A percentile compares a stretch with the other conserved stretches of the same genome.
Evolutionary conservation across 2,329 filamentous ascomycete genomes (phyloP).

Genomic region (Rutstroemia sp.): DNA sequence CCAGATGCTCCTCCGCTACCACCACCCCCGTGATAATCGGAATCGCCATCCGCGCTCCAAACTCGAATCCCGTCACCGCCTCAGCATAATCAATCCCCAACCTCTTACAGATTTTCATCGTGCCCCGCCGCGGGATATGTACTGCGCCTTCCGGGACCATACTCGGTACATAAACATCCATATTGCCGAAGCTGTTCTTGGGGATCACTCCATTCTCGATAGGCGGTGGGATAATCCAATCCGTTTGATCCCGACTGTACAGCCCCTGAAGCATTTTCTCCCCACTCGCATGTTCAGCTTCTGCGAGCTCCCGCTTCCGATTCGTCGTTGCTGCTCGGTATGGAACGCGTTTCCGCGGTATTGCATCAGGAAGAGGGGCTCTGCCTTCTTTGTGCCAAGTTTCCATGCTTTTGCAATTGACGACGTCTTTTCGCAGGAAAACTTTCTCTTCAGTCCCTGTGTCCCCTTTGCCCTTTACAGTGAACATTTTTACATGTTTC

Average conservation of each 20-base stretch:
- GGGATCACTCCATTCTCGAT: slow-evolving; percentile 82
- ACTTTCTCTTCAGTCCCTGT: slow-evolving; percentile 72
- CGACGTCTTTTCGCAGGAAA: slow-evolving; percentile 70
- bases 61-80: slow-evolving; percentile 93
- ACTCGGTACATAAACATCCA: slow-evolving; percentile 87
- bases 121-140: slow-evolving; percentile 74
- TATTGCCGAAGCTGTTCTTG: slow-evolving; percentile 92
- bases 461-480: slow-evolving; percentile 64
- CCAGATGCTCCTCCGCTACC: slow-evolving; percentile 72
- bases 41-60: slow-evolving; percentile 88
- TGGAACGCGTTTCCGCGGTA: slow-evolving; percentile 78
- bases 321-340: slow-evolving; percentile 87
- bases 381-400: slow-evolving; percentile 98
- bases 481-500: slow-evolving; percentile 66
- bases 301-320: slow-evolving; percentile 80
- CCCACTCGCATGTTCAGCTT: slow-evolving; percentile 67
- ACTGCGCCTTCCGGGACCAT: slow-evolving; percentile 85
- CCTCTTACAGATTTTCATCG: slow-evolving; percentile 72
- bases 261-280: slow-evolving; percentile 81
- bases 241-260: slow-evolving; percentile 78
- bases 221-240: slow-evolving; percentile 88
- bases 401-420: slow-evolving; percentile 82
- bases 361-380: slow-evolving; percentile 60
- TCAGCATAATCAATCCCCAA: slow-evolving; percentile 85
- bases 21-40: slow-evolving; percentile 89